These are phyloP conservation scores for Talaromyces pinophilus DNA, from an alignment of 2,329 filamentous ascomycete genomes.

Conservation along the genomic window DNA sequence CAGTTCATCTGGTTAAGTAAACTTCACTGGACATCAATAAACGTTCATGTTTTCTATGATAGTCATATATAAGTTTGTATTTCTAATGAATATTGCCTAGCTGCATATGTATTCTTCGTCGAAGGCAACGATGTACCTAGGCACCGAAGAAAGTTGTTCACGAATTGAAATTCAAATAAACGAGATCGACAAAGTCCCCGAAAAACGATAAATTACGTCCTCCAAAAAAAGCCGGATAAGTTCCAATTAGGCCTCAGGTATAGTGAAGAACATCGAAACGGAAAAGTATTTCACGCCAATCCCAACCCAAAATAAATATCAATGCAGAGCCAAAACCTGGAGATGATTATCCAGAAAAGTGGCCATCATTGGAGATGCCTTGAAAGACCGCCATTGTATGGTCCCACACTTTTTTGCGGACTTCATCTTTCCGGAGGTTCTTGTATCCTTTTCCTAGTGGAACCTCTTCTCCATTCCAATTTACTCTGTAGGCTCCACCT, in stretches of 20 bases:
- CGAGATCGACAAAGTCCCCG: not conserved
- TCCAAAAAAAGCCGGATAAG: too few relatives aligned
- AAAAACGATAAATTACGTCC: not conserved
- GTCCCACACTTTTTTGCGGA: constrained; percentile 9
- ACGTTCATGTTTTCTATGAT: too few relatives aligned
- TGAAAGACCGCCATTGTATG: constrained; percentile 16
- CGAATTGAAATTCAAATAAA: not conserved
- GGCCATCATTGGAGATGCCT: constrained; percentile 10
- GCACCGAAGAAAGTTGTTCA: too few relatives aligned
- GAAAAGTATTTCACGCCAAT: not conserved
- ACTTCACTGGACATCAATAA: too few relatives aligned
- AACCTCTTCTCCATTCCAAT: constrained; percentile 10
- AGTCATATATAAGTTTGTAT: too few relatives aligned
- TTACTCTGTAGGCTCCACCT: constrained; percentile 13
- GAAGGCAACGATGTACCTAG: too few relatives aligned
- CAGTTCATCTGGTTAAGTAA: too few relatives aligned
- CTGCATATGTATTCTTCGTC: too few relatives aligned
- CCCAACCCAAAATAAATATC: not conserved
- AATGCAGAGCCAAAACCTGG: not conserved
- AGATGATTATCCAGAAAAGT: not conserved
- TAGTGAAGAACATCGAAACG: too few relatives aligned
- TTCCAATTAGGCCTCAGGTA: too few relatives aligned
- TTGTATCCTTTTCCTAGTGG: constrained; percentile 16
- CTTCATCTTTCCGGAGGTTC: constrained; percentile 18
- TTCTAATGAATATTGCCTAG: too few relatives aligned